Evolutionary conservation across 169 alveolate genomes (phyloP).

Genomic region (Plasmodium sp.): DNA sequence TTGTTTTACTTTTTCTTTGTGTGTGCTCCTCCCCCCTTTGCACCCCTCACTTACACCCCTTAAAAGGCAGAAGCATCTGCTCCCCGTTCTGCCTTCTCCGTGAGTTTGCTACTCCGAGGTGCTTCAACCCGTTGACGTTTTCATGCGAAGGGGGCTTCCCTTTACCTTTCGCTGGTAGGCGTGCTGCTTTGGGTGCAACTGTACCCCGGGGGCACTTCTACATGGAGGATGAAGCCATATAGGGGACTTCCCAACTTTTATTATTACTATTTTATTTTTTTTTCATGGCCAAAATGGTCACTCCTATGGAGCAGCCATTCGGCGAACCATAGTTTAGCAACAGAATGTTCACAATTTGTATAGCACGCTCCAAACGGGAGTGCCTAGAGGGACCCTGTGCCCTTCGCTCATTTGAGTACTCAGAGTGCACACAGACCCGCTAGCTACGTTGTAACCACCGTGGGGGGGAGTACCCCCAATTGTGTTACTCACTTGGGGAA

Average conservation of each 20-base stretch:
- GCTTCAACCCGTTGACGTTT: neutral
- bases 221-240: neutral
- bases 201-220: neutral
- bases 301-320: neutral
- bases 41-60: neutral
- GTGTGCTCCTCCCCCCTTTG: neutral
- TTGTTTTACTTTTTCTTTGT: neutral
- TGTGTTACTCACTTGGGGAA: neutral
- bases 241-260: neutral
- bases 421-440: neutral
- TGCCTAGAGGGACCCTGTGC: neutral
- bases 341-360: neutral
- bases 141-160: neutral
- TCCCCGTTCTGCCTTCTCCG: neutral
- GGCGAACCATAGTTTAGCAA: neutral
- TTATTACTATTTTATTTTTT: neutral
- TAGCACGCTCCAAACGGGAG: neutral
- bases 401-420: neutral
- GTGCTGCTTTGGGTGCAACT: neutral
- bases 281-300: neutral
- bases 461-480: neutral
- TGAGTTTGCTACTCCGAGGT: neutral
- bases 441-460: neutral
- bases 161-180: neutral
- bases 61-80: neutral